Evolutionary conservation across 2,329 filamentous ascomycete genomes (phyloP).

Genomic region (Coniochaeta sp.): DNA sequence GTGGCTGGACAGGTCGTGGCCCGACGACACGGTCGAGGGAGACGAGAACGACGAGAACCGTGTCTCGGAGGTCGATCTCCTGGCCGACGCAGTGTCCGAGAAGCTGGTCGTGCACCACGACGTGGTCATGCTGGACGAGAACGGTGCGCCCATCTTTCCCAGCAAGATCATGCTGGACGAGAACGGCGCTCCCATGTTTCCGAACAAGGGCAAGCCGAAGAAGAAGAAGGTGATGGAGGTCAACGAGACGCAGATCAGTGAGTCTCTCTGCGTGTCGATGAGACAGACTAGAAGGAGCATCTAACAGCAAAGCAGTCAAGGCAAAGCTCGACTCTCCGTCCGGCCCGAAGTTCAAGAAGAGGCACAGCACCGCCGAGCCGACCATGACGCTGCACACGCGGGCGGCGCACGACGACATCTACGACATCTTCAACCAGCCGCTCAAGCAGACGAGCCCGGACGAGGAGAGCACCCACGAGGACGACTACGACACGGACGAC

Average conservation of each 20-base stretch:
- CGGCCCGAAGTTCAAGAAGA: conserved; percentile 75
- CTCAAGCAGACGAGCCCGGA: conserved; percentile 33
- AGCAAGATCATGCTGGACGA: conserved; percentile 48
- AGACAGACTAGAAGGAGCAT: not conserved
- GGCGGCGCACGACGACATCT: conserved; percentile 94
- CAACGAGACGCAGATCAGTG: conserved; percentile 89
- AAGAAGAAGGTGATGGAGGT: conserved; percentile 79
- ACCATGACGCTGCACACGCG: conserved; percentile 97
- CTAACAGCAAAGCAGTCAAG: conserved; percentile 58
- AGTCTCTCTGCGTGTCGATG: conserved; percentile 23
- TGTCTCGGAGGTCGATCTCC: conserved; percentile 16
- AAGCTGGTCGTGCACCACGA: conserved; percentile 39
- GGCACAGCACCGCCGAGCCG: conserved; percentile 67
- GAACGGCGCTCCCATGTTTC: conserved; percentile 40
- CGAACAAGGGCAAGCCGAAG: conserved; percentile 38
- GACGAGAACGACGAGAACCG: conserved; percentile 11
- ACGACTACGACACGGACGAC: conserved; percentile 67
- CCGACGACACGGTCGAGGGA: conserved; percentile 26
- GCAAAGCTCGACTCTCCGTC: conserved; percentile 88
- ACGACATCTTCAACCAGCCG: conserved; percentile 92
- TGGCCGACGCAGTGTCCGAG: conserved; percentile 18
- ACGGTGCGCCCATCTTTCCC: conserved; percentile 35
- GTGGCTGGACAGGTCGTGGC: conserved; percentile 54
- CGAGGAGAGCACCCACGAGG: conserved; percentile 46
- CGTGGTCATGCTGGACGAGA: conserved; percentile 47